Base-by-base conservation (phyloP, 2,329 filamentous ascomycete genomes). In the Sarocladiaceae sp. region DNA sequence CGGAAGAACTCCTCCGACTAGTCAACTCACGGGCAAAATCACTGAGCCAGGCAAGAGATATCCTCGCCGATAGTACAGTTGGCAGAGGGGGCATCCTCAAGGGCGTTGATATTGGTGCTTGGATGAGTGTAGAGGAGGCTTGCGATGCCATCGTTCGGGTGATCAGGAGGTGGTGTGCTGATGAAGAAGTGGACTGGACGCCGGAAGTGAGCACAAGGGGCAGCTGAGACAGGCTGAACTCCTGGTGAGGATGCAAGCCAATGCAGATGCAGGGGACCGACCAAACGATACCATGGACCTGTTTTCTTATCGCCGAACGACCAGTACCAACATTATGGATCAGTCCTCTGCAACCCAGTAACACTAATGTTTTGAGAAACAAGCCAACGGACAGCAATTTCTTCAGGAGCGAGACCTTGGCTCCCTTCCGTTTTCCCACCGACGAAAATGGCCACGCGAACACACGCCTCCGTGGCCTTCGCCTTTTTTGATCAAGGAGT, bases 161-260 rank as follows among this genome's bases (percentile, higher is more conserved):
- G 4, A 61, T 79, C 56, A 65, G 64, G 2, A 61, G 65, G 22
- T 79, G 75, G 72, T 72, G 71, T 40, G 65, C 67, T 8, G 67
- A 71, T 3, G 73, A 78, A 54, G 62, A 62, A 4, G 68, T 78
- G n/a, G 63, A 68, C 17, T 80, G 76, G 77, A 59, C 61, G n/a
- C 67, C 72, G 1, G 66, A 71, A 57, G 60, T 72, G 20, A 18
- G 35, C 13, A 33, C 18, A 13, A 25, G 18, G 23, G 20, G 31
- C 17, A 37, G 39, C n/a, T 46, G 44, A 48, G 20, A 36, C 26
- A 29, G 20, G 47, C 17, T 10, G 37, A 25, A n/a, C 23, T 40
- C 44, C 3, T 37, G 36, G 22, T n/a, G 35, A n/a, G n/a, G n/a
- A n/a, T n/a, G n/a, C n/a, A n/a, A n/a, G n/a, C n/a, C n/a, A n/a